Percentiles rank a stretch among this genome's conserved stretches.
phyloP scores from a whole-genome alignment of 345 rosid species.

The Brassica rapa region DNA sequence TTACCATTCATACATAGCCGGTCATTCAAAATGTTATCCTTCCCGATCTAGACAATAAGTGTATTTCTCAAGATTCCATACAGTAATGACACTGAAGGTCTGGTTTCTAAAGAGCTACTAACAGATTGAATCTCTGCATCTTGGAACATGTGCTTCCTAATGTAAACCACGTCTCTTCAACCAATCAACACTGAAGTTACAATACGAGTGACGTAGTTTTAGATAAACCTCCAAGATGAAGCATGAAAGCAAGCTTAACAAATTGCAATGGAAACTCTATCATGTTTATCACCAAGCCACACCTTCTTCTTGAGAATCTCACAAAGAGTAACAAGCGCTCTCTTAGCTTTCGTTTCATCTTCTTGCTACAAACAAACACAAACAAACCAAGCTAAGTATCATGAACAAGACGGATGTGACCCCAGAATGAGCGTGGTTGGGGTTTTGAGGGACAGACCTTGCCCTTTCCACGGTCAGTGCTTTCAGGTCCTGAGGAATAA shows the following conservation, averaged over 20 bases:
- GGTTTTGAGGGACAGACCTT: neutral
- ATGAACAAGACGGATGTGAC: neutral
- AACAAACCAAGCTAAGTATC: neutral
- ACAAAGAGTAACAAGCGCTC: conserved; percentile 69
- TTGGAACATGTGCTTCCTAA: too few relatives aligned
- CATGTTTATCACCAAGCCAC: conserved; percentile 86
- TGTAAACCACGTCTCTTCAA: too few relatives aligned
- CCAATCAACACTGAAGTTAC: too few relatives aligned
- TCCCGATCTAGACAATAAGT: too few relatives aligned
- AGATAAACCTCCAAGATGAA: conserved; percentile 53
- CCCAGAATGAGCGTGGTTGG: neutral
- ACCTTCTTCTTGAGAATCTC: conserved; percentile 79
- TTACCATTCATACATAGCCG: too few relatives aligned
- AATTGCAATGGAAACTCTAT: conserved; percentile 87
- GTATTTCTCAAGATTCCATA: too few relatives aligned
- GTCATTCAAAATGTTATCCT: too few relatives aligned
- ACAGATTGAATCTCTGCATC: too few relatives aligned
- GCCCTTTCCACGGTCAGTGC: neutral
- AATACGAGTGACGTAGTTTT: too few relatives aligned
- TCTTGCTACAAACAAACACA: conserved; percentile 52
- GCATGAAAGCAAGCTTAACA: conserved; percentile 89
- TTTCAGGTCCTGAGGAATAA: neutral
- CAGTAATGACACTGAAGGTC: too few relatives aligned
- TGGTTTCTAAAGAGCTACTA: too few relatives aligned
- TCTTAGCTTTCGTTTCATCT: conserved; percentile 76